phyloP scores from a whole-genome alignment of 306 rosid species.

The Comarum palustre region DNA sequence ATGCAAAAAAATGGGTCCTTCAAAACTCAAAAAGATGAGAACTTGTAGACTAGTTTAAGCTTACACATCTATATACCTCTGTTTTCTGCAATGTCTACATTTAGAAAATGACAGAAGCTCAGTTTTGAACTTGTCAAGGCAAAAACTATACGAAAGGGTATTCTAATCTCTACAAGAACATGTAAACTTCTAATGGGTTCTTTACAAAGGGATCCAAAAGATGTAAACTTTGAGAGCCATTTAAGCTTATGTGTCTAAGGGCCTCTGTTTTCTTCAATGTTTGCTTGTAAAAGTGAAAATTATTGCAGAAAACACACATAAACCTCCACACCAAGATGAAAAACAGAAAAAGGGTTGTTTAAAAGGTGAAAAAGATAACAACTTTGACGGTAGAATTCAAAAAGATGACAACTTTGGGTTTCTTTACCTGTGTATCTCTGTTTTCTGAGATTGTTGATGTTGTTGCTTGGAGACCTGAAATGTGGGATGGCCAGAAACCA shows the following conservation, averaged over 20 bases:
- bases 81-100: neutral
- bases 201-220: neutral
- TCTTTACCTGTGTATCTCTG: conserved; percentile 25
- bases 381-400: neutral
- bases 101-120: neutral
- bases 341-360: neutral
- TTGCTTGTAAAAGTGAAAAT: neutral
- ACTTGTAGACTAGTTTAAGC: neutral
- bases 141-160: neutral
- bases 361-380: neutral
- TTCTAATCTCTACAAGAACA: neutral
- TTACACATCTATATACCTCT: neutral
- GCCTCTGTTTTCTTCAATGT: neutral
- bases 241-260: neutral
- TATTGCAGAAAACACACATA: neutral
- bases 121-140: neutral
- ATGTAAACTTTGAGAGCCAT: neutral
- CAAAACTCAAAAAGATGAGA: neutral
- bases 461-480: conserved; percentile 33
- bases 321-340: neutral
- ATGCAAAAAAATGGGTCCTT: neutral
- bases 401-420: conserved; percentile 5
- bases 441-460: conserved; percentile 24
- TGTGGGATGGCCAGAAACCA: neutral
- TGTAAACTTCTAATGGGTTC: neutral